These are phyloP conservation scores for Aureobasidium sp. DNA, from an alignment of 2,329 filamentous ascomycete species.

Conservation along the genomic window DNA sequence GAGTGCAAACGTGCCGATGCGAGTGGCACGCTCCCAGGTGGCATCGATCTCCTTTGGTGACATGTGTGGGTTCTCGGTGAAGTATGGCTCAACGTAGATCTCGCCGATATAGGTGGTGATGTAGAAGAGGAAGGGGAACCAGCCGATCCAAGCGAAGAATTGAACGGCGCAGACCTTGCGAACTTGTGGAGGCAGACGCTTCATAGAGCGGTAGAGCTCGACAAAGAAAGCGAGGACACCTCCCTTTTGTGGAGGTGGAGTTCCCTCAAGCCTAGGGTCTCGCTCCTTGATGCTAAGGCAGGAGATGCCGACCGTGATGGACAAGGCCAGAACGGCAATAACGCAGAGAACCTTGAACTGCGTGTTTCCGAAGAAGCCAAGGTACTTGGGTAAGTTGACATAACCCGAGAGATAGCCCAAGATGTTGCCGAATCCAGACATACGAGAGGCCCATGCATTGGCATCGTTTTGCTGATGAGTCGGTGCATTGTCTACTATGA, in stretches of 20 bases:
- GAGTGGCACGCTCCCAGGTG: constrained; percentile 76
- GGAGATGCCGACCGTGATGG: constrained; percentile 60
- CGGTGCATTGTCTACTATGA: constrained; percentile 88
- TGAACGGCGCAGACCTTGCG: constrained; percentile 60
- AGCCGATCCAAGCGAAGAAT: constrained; percentile 80
- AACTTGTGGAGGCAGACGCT: constrained; percentile 71
- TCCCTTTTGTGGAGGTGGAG: constrained; percentile 48
- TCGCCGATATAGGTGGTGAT: constrained; percentile 89
- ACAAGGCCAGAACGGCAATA: constrained; percentile 68
- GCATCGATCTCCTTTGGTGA: constrained; percentile 64
- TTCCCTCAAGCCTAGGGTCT: constrained; percentile 65
- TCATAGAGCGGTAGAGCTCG: constrained; percentile 66
- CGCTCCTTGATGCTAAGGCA: constrained; percentile 63
- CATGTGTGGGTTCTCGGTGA: constrained; percentile 70
- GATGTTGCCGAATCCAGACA: constrained; percentile 83
- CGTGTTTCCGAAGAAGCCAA: constrained; percentile 74
- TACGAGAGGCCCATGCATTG: constrained; percentile 87
- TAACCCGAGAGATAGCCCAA: constrained; percentile 83
- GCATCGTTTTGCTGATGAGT: constrained; percentile 88
- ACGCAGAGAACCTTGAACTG: constrained; percentile 92
- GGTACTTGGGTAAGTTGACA: constrained; percentile 60
- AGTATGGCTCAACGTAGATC: constrained; percentile 78
- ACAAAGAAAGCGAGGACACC: constrained; percentile 73
- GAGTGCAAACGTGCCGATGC: constrained; percentile 80
- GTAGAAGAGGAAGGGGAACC: constrained; percentile 85